These are phyloP conservation scores for Climacium dendroides DNA, from an alignment of 225 moss, liverwort and hornwort species.

Conservation along the genomic window DNA sequence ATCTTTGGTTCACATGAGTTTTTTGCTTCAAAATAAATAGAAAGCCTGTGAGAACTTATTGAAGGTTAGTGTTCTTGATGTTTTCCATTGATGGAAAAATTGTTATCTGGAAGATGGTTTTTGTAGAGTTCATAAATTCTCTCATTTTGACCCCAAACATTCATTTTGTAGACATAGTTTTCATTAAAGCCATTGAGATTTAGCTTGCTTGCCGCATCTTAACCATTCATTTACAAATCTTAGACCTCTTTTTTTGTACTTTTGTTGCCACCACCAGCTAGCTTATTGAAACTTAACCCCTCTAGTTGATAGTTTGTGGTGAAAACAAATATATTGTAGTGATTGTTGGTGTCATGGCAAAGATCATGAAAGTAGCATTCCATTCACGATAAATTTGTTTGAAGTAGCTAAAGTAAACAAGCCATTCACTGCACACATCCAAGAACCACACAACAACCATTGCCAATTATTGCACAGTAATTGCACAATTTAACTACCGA, in stretches of 20 bases:
- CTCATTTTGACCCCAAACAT: neutral
- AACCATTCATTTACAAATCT: neutral
- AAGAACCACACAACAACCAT: too few species aligned
- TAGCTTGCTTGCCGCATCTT: neutral
- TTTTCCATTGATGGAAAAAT: neutral
- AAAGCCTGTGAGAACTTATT: neutral
- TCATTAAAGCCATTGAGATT: neutral
- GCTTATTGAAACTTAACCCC: too few species aligned
- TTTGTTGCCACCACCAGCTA: neutral
- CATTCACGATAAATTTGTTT: neutral
- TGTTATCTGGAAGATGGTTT: neutral
- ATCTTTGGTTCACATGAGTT: neutral
- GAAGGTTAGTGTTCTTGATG: neutral
- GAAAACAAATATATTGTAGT: neutral
- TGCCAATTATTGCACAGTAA: too few species aligned
- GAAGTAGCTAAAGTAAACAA: neutral
- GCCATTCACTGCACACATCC: too few species aligned
- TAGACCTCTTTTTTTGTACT: neutral
- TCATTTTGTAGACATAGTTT: neutral
- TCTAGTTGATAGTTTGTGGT: neutral
- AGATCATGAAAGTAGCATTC: neutral
- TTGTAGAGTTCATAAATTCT: neutral
- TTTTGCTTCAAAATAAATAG: neutral
- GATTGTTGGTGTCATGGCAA: neutral
- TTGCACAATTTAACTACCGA: too few species aligned